phyloP scores from a whole-genome alignment of 768 basidiomycete genomes.

The Suillus alpinus region DNA sequence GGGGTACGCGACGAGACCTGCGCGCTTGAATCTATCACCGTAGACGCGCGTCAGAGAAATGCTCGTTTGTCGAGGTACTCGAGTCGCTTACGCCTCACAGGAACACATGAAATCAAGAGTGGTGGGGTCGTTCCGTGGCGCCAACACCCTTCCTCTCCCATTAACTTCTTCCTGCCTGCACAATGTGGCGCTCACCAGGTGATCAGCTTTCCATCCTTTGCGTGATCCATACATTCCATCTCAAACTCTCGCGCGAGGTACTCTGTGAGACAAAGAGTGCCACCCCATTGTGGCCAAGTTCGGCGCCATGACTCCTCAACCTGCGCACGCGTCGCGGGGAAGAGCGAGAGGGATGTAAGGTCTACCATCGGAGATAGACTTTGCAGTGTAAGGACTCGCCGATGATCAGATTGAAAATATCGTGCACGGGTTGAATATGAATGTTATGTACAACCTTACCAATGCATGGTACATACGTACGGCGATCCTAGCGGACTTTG shows the following conservation, averaged over 20 bases:
- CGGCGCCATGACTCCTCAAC: conserved; percentile 35
- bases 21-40: conserved; percentile 34
- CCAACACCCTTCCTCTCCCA: conserved; percentile 46
- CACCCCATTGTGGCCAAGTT: conserved; percentile 39
- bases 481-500: no score
- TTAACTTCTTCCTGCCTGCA: neutral
- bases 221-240: conserved; percentile 40
- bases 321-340: conserved; percentile 44
- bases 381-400: no score
- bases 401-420: no score
- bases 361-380: neutral
- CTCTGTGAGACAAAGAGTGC: conserved; percentile 37
- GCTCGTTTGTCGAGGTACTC: neutral
- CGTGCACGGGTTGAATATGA: no score
- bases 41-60: conserved; percentile 10
- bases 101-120: conserved; percentile 53
- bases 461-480: no score
- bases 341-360: conserved; percentile 33
- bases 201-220: conserved; percentile 40
- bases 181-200: conserved; percentile 39
- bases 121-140: conserved; percentile 43
- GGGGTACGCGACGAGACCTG: conserved; percentile 28
- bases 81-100: conserved; percentile 52
- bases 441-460: no score
- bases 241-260: conserved; percentile 40